Evolutionary conservation across 352 stramenopile genomes (phyloP), one percentile per base, ranked within the genome.

Genomic region (Albugo laibachii): DNA sequence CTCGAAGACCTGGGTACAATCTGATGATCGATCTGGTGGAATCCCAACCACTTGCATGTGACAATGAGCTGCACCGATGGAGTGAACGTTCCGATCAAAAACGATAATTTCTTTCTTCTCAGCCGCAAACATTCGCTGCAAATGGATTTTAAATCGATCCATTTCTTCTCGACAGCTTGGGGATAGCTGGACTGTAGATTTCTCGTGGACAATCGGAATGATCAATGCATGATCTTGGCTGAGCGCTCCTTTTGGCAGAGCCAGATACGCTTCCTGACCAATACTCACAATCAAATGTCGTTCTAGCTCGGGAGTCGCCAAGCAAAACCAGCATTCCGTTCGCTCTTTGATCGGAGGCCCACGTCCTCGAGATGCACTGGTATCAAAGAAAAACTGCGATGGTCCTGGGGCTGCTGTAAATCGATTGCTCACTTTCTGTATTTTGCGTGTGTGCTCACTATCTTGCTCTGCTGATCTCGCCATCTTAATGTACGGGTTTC

Each of bases 301-400:
- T 56, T 85, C 76, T 0, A 88, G 55, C 16, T 63, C 78, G 4
- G 76, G 76, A 13, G 76, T 88, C 10, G 76, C 68, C 15, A 88
- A 57, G 42, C 76, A 88, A 50, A 88, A 88, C 76, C 76, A 88
- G 63, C 76, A 88, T 57, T 88, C 76, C 11, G 56, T 65, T n/a
- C 76, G 76, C 11, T 82, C 59, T 1, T 66, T 61, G 1, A 84
- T 59, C 13, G 47, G 21, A 39, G 36, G 48, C 11, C 41, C 65
- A 1, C 74, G 70, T 24, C 68, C 69, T 1, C 52, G 58, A 1
- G 70, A 69, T 14, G 82, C 58, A 46, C 61, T 71, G 39, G 76
- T 63, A 53, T 87, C 74, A 57, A 84, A 87, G 45, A 83, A 83
- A 52, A 83, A 87, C 56, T 87, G 74, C 11, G 37, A 54, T 31